Base-by-base conservation (phyloP, 2,329 filamentous ascomycete species). In the Fusarium verticillioides region DNA sequence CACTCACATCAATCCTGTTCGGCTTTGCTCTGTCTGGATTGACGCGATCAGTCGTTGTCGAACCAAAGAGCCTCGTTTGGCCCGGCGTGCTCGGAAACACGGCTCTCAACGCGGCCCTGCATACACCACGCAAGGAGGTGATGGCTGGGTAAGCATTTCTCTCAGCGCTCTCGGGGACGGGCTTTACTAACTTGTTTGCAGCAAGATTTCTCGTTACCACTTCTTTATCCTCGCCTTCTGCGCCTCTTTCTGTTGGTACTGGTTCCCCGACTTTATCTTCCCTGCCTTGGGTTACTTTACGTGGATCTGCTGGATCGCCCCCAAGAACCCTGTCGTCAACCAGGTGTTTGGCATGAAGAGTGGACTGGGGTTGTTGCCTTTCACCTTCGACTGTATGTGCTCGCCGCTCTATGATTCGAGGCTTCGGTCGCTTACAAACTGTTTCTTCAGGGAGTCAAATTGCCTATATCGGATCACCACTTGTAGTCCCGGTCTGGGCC, bases 11-110 rank as follows among this genome's bases (percentile, higher is more conserved):
- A 9, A 85, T 88, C 64, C 83, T 87, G 34, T 85, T 88, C 30
- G 87, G 87, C 9, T 88, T 87, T 60, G 86, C 86, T 5, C 78
- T 88, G 30, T 86, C 87, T 4, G 87, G 87, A 5, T 50, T 86
- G 8, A 78, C 78, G 5, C 81, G 85, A 4, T 80, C 82, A 4
- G 83, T 85, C 73, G 82, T 89, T 2, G 81, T 86, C 9, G 79
- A 82, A 34, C 87, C 85, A 1, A 82, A 85, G 5, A 80, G 82
- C 2, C 84, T 88, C 79, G 80, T 88, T n/a, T 89, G 87, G 86
- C 87, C 87, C 0, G 83, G 85, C 28, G 85, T 86, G 1, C 78
- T 89, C 15, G 85, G 85, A 8, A 87, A 86, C 63, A 83, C 83
- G 0, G 84, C 85, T 1, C 77, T 88, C 19, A 82, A 88, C 30